Base-by-base conservation (phyloP, 2,329 filamentous ascomycete species). In the Ascochyta fabae region DNA sequence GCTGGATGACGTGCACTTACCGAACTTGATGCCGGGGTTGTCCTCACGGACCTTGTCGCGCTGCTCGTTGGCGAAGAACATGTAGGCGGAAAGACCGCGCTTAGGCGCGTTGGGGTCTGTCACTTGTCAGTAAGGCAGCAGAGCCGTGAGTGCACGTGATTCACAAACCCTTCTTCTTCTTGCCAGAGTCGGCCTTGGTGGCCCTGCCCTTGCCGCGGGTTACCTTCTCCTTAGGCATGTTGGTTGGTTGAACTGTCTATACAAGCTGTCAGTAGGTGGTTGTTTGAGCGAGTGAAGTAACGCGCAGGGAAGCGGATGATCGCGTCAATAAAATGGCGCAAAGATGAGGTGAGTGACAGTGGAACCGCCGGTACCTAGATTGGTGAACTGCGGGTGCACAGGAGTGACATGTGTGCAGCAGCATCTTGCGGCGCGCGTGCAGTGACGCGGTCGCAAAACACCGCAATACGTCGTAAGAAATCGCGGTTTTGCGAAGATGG, bases 41-140 rank as follows among this genome's bases (percentile, higher is more conserved):
- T 98, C 94, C 78, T 96, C 92, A 71, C 95, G 92, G 70, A 99
- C 95, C 79, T 95, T 96, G 77, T 98, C 94, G 71, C 95, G 93
- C 83, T 97, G 92, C 82, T 98, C 95, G 76, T 98, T 98, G 87
- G 95, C 95, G 79, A 98, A 99, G 89, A 98, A 98, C 95, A 99
- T 99, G 88, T 99, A 99, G 64, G 95, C 95, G 49, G 95, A 98
- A 46, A 99, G 91, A 84, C 94, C 95, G 81, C 95, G 92, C 92
- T 98, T 99, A 78, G 95, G 95, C 59, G 93, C 94, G 81, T 97
- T 97, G 80, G 92, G 92, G 81, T 97, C 93, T 96, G 71, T 13
- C 15, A 23, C 41, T 12, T 46, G 51, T 69, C 35, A 59, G 58
- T 55, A 22, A 49, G 27, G n/a, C 23, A 22, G 6, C n/a, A 27